Conservation (phyloP, 1,284 basidiomycete species). For the Malassezia japonica region DNA sequence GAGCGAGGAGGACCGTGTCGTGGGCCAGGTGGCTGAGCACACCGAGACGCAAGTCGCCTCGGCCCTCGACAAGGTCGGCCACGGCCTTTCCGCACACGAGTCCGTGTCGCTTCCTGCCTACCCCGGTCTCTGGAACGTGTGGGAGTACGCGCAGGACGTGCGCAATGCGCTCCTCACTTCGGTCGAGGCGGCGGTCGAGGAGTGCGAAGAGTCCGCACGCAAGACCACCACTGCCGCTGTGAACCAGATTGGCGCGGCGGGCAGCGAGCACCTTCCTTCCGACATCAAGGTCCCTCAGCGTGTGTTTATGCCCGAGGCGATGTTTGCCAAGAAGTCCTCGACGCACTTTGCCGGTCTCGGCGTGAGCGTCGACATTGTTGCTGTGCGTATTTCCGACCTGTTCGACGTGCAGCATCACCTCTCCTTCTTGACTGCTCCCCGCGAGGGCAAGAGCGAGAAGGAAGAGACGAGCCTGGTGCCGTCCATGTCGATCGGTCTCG, state of each 20-base stretch:
- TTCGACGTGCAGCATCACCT: conserved; percentile 69
- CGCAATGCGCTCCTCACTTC: conserved; percentile 67
- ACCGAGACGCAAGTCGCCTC: conserved; percentile 52
- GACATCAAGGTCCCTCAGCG: conserved; percentile 49
- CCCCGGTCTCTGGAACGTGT: conserved; percentile 74
- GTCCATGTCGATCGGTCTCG: conserved; percentile 49
- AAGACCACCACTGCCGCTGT: conserved; percentile 63
- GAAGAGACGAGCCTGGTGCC: conserved; percentile 25
- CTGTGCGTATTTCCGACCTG: conserved; percentile 60
- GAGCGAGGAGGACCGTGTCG: conserved; percentile 65
- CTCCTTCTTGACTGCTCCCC: conserved; percentile 22
- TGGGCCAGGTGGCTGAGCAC: conserved; percentile 56
- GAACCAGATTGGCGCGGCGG: conserved; percentile 59
- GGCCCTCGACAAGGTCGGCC: conserved; percentile 68
- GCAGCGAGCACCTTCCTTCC: conserved; percentile 67
- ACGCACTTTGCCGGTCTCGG: conserved; percentile 48
- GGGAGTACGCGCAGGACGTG: conserved; percentile 81
- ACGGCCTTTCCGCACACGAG: conserved; percentile 56
- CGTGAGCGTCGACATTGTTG: conserved; percentile 30
- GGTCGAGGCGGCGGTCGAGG: conserved; percentile 68
- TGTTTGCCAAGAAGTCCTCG: conserved; percentile 64
- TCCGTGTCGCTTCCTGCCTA: conserved; percentile 58
- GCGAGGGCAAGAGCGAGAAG: conserved; percentile 45
- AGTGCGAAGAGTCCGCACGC: conserved; percentile 77
- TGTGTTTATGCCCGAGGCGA: conserved; percentile 87